Base-by-base conservation (phyloP, 352 stramenopile species). In the Phytophthora ramorum region DNA sequence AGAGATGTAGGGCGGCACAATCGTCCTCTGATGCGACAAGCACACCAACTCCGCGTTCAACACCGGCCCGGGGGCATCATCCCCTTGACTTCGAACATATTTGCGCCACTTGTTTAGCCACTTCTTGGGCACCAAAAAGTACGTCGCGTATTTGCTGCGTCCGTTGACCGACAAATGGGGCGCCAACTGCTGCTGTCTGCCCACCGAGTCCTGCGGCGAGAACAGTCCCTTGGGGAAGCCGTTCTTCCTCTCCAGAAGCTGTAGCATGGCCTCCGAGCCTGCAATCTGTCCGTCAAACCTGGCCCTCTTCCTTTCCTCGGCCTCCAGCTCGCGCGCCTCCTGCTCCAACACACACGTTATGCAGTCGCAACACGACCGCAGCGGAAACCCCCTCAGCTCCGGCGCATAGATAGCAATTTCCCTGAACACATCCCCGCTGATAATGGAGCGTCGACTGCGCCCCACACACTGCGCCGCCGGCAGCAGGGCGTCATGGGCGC, bases 71-170 rank as follows among this genome's bases (percentile, higher is more conserved):
- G 89, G 89, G 13, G 62, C 60, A 7, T 80, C 76, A 35, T 95
- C 74, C 3, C 54, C 68, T 22, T 88, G 68, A 38, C 81, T 91
- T 22, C 84, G 82, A 13, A 90, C 85, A 44, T 85, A 95, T 55
- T 86, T 80, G 28, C 89, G 75, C 89, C 89, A 96, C 51, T 83
- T 84, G 44, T 81, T 83, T 17, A 94, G 69, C 89, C 89, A 96
- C 41, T 92, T 93, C 59, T 91, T 92, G 2, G 88, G 89, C 40
- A 96, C 89, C n/a, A 93, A 61, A 30, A 92, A 92, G 60, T 89
- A 93, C 28, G 79, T 78, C 13, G 71, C 71, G 45, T 70, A 83
- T 37, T 87, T 88, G 55, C 79, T 82, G 9, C 66, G 58, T 22
- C 66, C 66, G 38, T 78, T 76, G 13, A 92, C 40, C 3, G 83